Conservation (phyloP, 306 rosid species). For the Inga leiocalycina region DNA sequence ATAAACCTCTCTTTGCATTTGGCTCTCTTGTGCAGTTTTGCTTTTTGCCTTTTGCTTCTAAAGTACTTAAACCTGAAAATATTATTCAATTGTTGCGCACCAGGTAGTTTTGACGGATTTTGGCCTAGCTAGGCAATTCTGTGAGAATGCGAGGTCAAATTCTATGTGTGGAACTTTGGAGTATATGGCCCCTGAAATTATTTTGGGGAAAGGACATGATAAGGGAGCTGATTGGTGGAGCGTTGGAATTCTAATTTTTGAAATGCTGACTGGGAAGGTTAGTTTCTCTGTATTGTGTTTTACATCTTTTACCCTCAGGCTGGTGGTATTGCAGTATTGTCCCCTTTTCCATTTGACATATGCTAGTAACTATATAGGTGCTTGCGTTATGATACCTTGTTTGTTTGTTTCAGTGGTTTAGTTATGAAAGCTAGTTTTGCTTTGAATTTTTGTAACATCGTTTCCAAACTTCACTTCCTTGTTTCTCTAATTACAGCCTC, state of each 20-base stretch:
- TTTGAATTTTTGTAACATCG: background rate
- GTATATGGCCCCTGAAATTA: slow-evolving; percentile 84
- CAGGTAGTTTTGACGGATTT: slow-evolving; percentile 83
- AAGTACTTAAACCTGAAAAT: slow-evolving; percentile 7
- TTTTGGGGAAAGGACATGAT: slow-evolving; percentile 80
- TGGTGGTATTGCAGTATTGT: background rate
- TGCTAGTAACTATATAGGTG: background rate
- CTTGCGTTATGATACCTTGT: background rate
- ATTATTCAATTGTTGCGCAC: background rate
- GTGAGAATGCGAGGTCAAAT: slow-evolving; percentile 61
- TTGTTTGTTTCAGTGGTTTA: background rate
- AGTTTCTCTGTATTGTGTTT: slow-evolving; percentile 12
- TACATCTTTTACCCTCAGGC: background rate
- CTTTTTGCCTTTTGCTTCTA: slow-evolving; percentile 15
- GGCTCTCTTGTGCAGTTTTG: slow-evolving; percentile 5
- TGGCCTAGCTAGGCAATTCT: slow-evolving; percentile 76
- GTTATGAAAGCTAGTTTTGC: background rate
- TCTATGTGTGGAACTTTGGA: slow-evolving; percentile 79
- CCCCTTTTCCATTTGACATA: background rate
- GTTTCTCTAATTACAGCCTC: slow-evolving; percentile 63
- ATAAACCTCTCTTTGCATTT: slow-evolving; percentile 15
- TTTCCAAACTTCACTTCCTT: background rate
- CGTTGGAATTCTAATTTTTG: slow-evolving; percentile 69
- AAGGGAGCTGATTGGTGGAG: slow-evolving; percentile 96
- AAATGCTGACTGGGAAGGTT: slow-evolving; percentile 91